phyloP scores from a whole-genome alignment of 495 filamentous ascomycete genomes.

The Amniculicola lignicola region DNA sequence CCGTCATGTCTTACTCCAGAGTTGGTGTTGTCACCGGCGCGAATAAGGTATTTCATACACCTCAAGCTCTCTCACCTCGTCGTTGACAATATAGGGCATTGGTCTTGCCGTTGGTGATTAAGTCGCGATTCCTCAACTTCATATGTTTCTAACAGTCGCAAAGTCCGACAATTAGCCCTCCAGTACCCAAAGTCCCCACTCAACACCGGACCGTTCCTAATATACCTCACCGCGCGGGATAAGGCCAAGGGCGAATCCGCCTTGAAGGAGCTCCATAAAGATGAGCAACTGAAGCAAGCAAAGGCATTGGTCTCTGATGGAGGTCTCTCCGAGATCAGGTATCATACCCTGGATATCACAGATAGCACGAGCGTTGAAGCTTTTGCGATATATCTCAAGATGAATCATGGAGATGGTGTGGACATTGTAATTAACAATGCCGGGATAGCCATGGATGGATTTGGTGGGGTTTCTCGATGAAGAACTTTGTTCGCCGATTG shows the following conservation, averaged over 20 bases:
- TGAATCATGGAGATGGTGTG: constrained; percentile 48
- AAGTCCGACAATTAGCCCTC: constrained; percentile 46
- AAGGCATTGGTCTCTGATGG: constrained; percentile 46
- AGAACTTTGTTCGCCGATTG: too few relatives aligned
- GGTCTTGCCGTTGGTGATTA: constrained; percentile 31
- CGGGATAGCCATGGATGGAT: constrained; percentile 43
- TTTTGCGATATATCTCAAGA: constrained; percentile 44
- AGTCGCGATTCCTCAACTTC: background rate
- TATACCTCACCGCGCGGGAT: constrained; percentile 53
- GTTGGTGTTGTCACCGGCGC: constrained; percentile 47
- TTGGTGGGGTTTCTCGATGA: too few relatives aligned
- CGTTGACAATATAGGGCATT: constrained; percentile 31
- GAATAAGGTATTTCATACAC: constrained; percentile 38
- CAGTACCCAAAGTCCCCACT: constrained; percentile 49
- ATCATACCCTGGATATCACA: constrained; percentile 46
- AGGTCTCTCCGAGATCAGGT: constrained; percentile 46
- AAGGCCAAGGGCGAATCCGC: constrained; percentile 45
- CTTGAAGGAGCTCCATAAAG: constrained; percentile 40
- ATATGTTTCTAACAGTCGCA: background rate
- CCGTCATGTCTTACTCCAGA: constrained; percentile 33
- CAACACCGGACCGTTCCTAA: constrained; percentile 47
- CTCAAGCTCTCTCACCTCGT: constrained; percentile 9
- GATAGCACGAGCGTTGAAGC: constrained; percentile 42
- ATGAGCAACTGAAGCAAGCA: constrained; percentile 44
- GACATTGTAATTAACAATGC: constrained; percentile 54